Base-by-base conservation (phyloP, 768 basidiomycete species). In the Termitomyces sp. region DNA sequence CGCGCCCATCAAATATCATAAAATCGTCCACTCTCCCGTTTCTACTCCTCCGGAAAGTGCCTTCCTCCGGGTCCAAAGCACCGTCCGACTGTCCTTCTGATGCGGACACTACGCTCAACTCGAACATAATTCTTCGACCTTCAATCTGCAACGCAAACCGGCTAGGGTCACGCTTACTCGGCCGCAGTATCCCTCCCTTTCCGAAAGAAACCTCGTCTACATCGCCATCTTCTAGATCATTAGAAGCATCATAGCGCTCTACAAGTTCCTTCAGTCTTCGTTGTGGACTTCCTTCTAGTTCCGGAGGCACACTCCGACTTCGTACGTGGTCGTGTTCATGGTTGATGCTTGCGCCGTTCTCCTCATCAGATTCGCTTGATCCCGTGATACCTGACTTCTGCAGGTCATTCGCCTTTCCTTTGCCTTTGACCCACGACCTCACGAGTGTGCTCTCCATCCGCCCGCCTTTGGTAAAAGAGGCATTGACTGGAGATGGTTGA, bases 61-160 rank as follows among this genome's bases (percentile, higher is more conserved):
- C 46, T 36, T 62, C 62, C 33, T 65, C 61, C 20, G 56, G 65
- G 26, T 64, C 63, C 35, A 58, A 43, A 14, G 54, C 56, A n/a
- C 59, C 64, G 22, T 64, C 58, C 33, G 51, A 44, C 32, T 35
- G 48, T n/a, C 71, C 70, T 33, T 61, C 65, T 6, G 56, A 53
- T 3, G 66, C 66, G 2, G 75, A 72, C 20, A 88, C 78, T 43
- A 92, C 61, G 63, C 91, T 87, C 58, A 95, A 70, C 69, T 94
- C 86, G 63, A 94, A 94, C n/a, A 75, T 74, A 22, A 88, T 75
- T 50, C 73, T 74, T 55, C 74, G 74, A 3, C 79, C 82, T 36
- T 88, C 85, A 45, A 89, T 82, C 28, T 78, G 77, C 12, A 94
- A 77, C 16, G 83, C 75, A 62, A 92, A 89, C 55, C 76, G 73